These are phyloP conservation scores for Pleurotus sapidus DNA, from an alignment of 768 basidiomycete species.

Conservation along the genomic window DNA sequence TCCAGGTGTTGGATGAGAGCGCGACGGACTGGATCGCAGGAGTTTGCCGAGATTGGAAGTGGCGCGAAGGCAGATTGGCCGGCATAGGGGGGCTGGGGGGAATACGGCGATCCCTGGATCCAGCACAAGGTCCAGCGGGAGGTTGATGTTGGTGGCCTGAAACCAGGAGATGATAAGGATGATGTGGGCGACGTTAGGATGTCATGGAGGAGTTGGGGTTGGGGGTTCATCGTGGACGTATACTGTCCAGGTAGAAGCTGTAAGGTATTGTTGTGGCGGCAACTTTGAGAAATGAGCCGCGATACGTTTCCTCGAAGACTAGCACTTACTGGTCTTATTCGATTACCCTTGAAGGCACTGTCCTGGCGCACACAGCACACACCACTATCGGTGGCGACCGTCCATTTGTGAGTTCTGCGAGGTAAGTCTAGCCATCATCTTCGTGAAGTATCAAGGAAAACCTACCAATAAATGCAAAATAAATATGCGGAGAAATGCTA, in stretches of 20 bases:
- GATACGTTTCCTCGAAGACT: background rate
- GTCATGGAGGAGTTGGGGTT: conserved; percentile 44
- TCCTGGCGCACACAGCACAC: conserved; percentile 53
- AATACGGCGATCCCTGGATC: conserved; percentile 56
- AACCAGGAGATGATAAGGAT: conserved; percentile 50
- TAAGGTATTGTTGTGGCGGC: conserved; percentile 54
- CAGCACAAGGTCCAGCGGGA: conserved; percentile 54
- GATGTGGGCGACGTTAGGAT: conserved; percentile 53
- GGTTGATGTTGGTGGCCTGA: conserved; percentile 42
- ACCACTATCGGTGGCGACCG: conserved; percentile 38
- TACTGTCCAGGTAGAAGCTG: conserved; percentile 64
- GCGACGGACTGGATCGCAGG: conserved; percentile 47
- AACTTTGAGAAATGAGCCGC: conserved; percentile 31
- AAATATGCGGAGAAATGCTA: background rate
- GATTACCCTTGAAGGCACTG: conserved; percentile 68
- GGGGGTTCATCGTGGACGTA: conserved; percentile 54
- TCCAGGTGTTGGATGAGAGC: conserved; percentile 55
- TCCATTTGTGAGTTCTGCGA: conserved; percentile 11
- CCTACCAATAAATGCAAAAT: background rate
- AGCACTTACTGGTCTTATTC: conserved; percentile 47
- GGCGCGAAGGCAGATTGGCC: conserved; percentile 48
- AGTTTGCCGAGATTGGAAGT: conserved; percentile 37
- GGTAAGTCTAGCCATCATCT: background rate
- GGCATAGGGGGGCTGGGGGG: conserved; percentile 45
- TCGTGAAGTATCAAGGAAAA: background rate